Conservation (phyloP, 805 yeast species). For the Lachancea nothofagi region DNA sequence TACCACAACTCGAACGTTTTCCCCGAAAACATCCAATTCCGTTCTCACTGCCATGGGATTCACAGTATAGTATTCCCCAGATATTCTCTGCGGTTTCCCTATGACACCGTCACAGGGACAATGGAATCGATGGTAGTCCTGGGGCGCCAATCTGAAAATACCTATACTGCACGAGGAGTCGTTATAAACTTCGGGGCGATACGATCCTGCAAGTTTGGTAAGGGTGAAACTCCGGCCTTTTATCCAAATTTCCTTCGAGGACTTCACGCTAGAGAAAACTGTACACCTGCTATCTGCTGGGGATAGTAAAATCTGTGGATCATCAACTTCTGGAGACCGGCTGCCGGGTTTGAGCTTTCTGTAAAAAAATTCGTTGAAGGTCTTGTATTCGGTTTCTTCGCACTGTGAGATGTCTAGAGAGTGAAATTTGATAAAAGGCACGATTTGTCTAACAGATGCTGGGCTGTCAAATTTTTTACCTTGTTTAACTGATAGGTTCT, state of each 20-base stretch:
- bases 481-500: slow-evolving; percentile 66
- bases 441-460: slow-evolving; percentile 58
- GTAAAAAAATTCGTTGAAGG: slow-evolving; percentile 88
- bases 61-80: slow-evolving; percentile 92
- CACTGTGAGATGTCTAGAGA: slow-evolving; percentile 73
- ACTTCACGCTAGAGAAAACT: slow-evolving; percentile 51
- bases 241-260: slow-evolving; percentile 80
- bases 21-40: slow-evolving; percentile 85
- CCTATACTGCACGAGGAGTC: slow-evolving; percentile 55
- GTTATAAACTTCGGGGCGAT: slow-evolving; percentile 38
- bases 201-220: slow-evolving; percentile 42
- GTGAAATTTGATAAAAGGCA: slow-evolving; percentile 76
- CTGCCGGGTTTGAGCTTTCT: slow-evolving; percentile 67
- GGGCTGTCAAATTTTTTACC: slow-evolving; percentile 79
- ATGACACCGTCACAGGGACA: slow-evolving; percentile 74
- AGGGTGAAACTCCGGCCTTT: slow-evolving; percentile 77
- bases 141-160: slow-evolving; percentile 89
- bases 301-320: slow-evolving; percentile 50
- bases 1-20: slow-evolving; percentile 72
- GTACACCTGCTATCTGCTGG: slow-evolving; percentile 88
- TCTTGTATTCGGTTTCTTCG: slow-evolving; percentile 47
- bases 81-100: slow-evolving; percentile 60
- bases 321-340: slow-evolving; percentile 60
- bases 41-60: slow-evolving; percentile 96
- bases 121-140: slow-evolving; percentile 93